phyloP scores from a whole-genome alignment of 1,284 basidiomycete species.

The Moniliophthora roreri region DNA sequence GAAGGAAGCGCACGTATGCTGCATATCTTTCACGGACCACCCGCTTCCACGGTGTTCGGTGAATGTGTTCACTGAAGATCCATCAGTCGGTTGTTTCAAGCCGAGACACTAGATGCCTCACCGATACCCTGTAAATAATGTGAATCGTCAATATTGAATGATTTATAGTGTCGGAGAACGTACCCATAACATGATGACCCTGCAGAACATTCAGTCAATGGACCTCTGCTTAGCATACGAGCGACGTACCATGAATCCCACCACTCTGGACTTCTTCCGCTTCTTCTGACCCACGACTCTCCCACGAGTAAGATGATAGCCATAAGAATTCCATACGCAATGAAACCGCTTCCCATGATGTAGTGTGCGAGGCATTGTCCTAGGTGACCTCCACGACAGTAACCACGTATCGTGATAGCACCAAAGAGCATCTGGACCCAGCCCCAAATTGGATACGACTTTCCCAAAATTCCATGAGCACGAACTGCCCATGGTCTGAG shows the following conservation, averaged over 20 bases:
- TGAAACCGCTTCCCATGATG: slow-evolving; percentile 89
- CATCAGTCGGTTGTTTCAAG: background rate
- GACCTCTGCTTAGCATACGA: slow-evolving; percentile 10
- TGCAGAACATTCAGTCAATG: slow-evolving; percentile 12
- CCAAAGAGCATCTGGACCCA: slow-evolving; percentile 88
- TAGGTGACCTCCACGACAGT: slow-evolving; percentile 71
- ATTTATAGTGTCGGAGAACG: slow-evolving; percentile 24
- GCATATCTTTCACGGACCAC: slow-evolving; percentile 94
- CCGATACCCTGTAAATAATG: slow-evolving; percentile 51
- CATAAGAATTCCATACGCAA: slow-evolving; percentile 85
- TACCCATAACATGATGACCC: slow-evolving; percentile 87
- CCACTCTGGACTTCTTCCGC: slow-evolving; percentile 81
- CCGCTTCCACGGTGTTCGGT: slow-evolving; percentile 82
- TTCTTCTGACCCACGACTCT: slow-evolving; percentile 77
- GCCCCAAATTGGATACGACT: slow-evolving; percentile 82
- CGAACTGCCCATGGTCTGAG: slow-evolving; percentile 75
- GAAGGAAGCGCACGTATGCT: slow-evolving; percentile 71
- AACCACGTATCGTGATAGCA: slow-evolving; percentile 61
- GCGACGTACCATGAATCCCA: slow-evolving; percentile 71
- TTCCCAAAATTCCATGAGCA: slow-evolving; percentile 82
- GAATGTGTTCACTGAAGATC: slow-evolving; percentile 79
- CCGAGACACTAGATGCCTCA: slow-evolving; percentile 28
- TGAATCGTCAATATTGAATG: background rate
- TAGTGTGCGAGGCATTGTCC: slow-evolving; percentile 90
- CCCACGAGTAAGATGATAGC: slow-evolving; percentile 83